Evolutionary conservation across 179 eudicot genomes (phyloP), one percentile per base, ranked within the genome.

Genomic region (Nepenthes alata): DNA sequence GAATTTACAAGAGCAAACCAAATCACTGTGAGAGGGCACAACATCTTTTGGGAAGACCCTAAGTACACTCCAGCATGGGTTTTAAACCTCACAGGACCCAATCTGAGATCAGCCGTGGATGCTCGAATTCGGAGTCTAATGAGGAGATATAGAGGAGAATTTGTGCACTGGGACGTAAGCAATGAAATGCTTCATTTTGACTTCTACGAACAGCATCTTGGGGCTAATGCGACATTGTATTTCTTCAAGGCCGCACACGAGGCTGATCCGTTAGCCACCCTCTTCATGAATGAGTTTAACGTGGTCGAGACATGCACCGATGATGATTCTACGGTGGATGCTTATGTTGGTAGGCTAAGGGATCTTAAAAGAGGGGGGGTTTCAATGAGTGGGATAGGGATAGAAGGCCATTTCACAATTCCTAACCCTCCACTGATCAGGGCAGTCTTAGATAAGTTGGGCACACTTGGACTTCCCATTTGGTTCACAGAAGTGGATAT

Each of bases 11-110:
- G 88, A 47, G 73, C 94, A 0, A 82, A 82, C 70, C 86, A 83
- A 63, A 85, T 88, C 9, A 61, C 59, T 1, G 75, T 77, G 7
- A 72, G 97, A 70, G 99, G 99, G 38, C 97, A 94, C 79, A 87
- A 87, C 70, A 90, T 94, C 37, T 94, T 94, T 75, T 94, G 99
- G 99, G 99, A 94, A 70, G 73, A 80, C 51, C 91, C 86, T 0
- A 73, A 71, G 48, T 82, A 78, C 72, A 81, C 61, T 1, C 98
- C 97, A 2, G 6, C 59, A 56, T 89, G 98, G 98, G 85, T 89
- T 5, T 72, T 8, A 12, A 79, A 82, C 54, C 82, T 87, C 3
- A 80, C 79, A 4, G 80, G 82, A 3, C 0, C 67, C 0, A 81
- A 66, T 9, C 89, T 93, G 39, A 69, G 69, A 54, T 41, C 57